phyloP scores from a whole-genome alignment of 225 moss, liverwort and hornwort genomes.

The Anthoceros angustus region DNA sequence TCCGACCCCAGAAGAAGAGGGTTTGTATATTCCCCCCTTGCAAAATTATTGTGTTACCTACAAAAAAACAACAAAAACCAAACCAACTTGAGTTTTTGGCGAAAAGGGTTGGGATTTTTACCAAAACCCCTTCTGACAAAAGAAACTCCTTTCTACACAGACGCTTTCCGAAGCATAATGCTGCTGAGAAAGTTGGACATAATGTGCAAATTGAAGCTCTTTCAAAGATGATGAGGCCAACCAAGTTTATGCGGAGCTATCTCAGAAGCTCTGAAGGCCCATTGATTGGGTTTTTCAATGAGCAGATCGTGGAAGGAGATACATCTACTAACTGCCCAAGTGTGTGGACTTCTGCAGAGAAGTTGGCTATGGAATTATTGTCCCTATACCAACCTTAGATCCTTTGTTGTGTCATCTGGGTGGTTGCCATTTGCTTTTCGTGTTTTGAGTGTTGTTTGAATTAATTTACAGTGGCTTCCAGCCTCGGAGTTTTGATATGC shows the following conservation, averaged over 20 bases:
- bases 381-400: constrained; percentile 75
- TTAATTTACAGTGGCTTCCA: constrained; percentile 60
- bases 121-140: no score
- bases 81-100: no score
- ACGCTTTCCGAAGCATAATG: no score
- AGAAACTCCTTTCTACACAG: no score
- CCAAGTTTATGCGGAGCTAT: constrained; percentile 73
- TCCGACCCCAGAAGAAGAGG: no score
- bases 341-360: constrained; percentile 28
- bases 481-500: constrained; percentile 32
- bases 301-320: constrained; percentile 43
- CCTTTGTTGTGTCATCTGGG: no score
- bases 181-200: constrained; percentile 4
- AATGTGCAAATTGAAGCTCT: constrained; percentile 39
- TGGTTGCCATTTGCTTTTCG: no score
- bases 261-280: constrained; percentile 34
- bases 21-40: no score
- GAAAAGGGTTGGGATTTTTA: no score
- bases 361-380: constrained; percentile 47
- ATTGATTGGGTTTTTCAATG: constrained; percentile 44
- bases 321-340: background rate
- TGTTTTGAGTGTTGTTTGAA: constrained; percentile 6
- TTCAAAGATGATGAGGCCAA: constrained; percentile 30
- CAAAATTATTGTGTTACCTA: no score
- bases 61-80: no score